Conservation (phyloP, 768 basidiomycete species). For the Polyporus arcularius region DNA sequence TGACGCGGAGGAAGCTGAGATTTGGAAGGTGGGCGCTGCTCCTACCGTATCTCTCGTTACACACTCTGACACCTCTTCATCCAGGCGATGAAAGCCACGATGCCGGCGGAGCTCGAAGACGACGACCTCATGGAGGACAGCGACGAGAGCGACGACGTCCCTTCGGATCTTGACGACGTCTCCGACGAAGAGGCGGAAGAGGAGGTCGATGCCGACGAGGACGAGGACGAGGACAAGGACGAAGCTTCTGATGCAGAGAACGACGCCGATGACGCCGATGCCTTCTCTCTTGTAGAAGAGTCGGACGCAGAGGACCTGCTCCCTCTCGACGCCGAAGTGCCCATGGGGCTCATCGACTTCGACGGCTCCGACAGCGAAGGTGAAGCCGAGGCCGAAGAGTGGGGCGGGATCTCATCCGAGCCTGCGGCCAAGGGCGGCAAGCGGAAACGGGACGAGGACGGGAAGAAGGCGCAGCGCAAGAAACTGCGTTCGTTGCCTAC, state of each 20-base stretch:
- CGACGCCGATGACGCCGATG: conserved; percentile 45
- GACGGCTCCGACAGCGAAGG: conserved; percentile 53
- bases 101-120: conserved; percentile 54
- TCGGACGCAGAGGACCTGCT: conserved; percentile 76
- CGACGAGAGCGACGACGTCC: conserved; percentile 30
- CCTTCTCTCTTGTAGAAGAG: conserved; percentile 57
- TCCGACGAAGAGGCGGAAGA: conserved; percentile 25
- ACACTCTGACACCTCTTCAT: neutral
- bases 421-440: conserved; percentile 36
- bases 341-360: conserved; percentile 59
- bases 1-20: conserved; percentile 63
- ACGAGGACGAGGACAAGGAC: conserved; percentile 27
- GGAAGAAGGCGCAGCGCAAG: conserved; percentile 56
- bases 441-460: conserved; percentile 44
- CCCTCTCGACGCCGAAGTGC: conserved; percentile 54
- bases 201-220: conserved; percentile 31
- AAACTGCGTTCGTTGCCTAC: conserved; percentile 70
- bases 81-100: conserved; percentile 87
- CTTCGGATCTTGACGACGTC: conserved; percentile 26
- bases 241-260: conserved; percentile 33
- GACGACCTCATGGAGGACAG: conserved; percentile 34
- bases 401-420: conserved; percentile 49
- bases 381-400: conserved; percentile 49
- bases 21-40: conserved; percentile 76
- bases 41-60: no score